Conservation (phyloP, 2,329 filamentous ascomycete species). For the Clarireedia monteithiana region DNA sequence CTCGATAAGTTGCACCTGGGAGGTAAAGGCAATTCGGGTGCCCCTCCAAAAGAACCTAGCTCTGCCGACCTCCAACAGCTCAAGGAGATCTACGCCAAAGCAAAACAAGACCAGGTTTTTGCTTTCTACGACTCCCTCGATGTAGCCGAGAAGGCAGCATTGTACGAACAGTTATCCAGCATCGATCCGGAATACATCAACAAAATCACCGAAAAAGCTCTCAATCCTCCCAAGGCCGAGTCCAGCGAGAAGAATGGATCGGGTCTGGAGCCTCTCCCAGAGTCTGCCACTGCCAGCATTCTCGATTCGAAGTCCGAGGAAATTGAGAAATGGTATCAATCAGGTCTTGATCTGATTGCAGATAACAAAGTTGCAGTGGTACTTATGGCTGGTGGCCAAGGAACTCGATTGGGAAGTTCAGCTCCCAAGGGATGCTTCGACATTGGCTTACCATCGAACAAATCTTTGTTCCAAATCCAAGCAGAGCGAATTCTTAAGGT, state of each 20-base stretch:
- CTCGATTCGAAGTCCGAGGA: constrained; percentile 78
- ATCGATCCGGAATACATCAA: constrained; percentile 87
- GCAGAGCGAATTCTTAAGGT: constrained; percentile 87
- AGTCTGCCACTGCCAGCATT: constrained; percentile 79
- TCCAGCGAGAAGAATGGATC: constrained; percentile 17
- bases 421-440: constrained; percentile 97
- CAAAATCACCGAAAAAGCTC: constrained; percentile 71
- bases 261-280: constrained; percentile 77
- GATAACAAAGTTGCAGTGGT: constrained; percentile 74
- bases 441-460: constrained; percentile 85
- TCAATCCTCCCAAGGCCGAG: constrained; percentile 63
- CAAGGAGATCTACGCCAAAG: constrained; percentile 64
- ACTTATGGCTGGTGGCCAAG: constrained; percentile 95
- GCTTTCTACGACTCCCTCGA: constrained; percentile 78
- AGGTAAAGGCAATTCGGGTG: constrained; percentile 25
- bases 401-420: constrained; percentile 87
- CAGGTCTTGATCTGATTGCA: constrained; percentile 56
- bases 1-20: constrained; percentile 37
- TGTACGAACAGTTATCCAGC: constrained; percentile 73
- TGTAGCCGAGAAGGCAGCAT: constrained; percentile 61
- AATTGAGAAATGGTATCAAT: constrained; percentile 76
- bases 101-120: constrained; percentile 75
- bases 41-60: constrained; percentile 29
- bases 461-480: constrained; percentile 96
- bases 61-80: constrained; percentile 41